Evolutionary conservation across 2,329 filamentous ascomycete genomes (phyloP).

Genomic region (Fusarium fujikuroi): DNA sequence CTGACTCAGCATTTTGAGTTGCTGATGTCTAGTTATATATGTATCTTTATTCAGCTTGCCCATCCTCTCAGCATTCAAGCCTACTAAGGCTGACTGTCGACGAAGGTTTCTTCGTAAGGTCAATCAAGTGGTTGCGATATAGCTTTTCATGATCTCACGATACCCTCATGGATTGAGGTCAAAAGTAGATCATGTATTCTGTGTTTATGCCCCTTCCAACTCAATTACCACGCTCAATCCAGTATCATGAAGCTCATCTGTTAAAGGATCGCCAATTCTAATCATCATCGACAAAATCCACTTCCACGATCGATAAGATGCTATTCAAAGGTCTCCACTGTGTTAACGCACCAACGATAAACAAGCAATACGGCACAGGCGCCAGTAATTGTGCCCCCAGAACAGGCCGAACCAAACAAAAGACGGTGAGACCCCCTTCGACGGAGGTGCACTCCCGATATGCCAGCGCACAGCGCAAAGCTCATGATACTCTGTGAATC

Average conservation of each 20-base stretch:
- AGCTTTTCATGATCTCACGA: background rate
- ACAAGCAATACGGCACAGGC: slow-evolving; percentile 29
- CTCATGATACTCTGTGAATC: slow-evolving; percentile 8
- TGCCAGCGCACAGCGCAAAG: slow-evolving; percentile 18
- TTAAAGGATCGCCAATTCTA: background rate
- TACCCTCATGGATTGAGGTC: background rate
- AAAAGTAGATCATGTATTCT: background rate
- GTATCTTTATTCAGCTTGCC: background rate
- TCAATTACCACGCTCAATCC: background rate
- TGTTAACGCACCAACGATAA: slow-evolving; percentile 29
- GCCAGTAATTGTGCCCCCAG: slow-evolving; percentile 9
- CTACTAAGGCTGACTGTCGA: too few species aligned
- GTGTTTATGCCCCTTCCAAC: background rate
- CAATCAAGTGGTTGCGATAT: background rate
- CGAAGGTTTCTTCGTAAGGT: background rate
- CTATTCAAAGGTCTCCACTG: slow-evolving; percentile 21
- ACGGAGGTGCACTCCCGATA: slow-evolving; percentile 27
- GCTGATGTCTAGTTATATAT: background rate
- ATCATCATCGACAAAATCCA: slow-evolving; percentile 17
- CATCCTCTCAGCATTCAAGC: background rate
- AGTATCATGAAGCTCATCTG: background rate
- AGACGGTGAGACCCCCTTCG: slow-evolving; percentile 35
- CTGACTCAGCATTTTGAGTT: background rate
- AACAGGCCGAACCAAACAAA: slow-evolving; percentile 15
- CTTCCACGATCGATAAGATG: slow-evolving; percentile 9